These are phyloP conservation scores for Poa pratensis DNA, from an alignment of 176 grass and related monocot species.

Conservation along the genomic window DNA sequence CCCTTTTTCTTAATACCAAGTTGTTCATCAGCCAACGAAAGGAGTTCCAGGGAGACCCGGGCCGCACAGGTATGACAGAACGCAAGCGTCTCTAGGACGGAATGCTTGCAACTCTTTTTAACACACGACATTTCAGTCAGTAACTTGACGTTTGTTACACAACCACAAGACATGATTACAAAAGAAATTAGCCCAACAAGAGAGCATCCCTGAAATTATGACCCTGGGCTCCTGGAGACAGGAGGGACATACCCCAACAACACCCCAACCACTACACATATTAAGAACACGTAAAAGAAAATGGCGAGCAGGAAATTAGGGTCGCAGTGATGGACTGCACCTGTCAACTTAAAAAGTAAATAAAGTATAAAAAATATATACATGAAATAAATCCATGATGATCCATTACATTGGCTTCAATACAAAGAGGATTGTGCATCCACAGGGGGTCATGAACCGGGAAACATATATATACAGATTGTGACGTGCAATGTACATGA, in stretches of 20 bases:
- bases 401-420: not conserved
- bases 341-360: not conserved
- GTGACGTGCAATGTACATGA: not conserved
- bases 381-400: not conserved
- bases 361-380: not conserved
- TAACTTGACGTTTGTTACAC: not conserved
- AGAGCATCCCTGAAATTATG: not conserved
- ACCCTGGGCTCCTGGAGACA: not conserved
- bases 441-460: not conserved
- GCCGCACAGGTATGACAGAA: too few relatives aligned
- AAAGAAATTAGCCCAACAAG: not conserved
- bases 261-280: not conserved
- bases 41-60: too few relatives aligned
- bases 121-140: not conserved
- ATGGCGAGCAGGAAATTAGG: not conserved
- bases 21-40: not conserved
- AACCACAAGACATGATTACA: not conserved
- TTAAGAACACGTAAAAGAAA: not conserved
- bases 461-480: conserved; percentile 39
- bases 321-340: not conserved
- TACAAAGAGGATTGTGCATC: not conserved
- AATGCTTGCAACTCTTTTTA: not conserved
- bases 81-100: not conserved
- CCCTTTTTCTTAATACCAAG: not conserved
- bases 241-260: not conserved